Conservation (phyloP, 225 moss, liverwort and hornwort species). For the Marchantia paleacea region DNA sequence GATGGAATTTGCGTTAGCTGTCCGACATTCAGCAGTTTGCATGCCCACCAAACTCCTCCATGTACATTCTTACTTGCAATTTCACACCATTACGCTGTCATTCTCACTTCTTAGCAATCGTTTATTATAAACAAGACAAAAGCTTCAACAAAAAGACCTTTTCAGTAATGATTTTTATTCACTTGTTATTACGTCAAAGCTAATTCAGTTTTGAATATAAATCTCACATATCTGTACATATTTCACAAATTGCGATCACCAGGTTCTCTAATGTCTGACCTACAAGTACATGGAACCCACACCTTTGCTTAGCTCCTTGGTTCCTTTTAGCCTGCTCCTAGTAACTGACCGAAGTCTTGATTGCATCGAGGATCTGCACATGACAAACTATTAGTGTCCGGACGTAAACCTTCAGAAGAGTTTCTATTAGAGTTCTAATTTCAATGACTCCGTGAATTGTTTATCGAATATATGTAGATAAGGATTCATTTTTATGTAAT, state of each 20-base stretch:
- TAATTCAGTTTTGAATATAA: background rate
- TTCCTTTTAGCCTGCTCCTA: slow-evolving; percentile 19
- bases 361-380: slow-evolving; percentile 80
- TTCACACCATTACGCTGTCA: too few relatives aligned
- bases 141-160: background rate
- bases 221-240: background rate
- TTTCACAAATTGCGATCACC: background rate
- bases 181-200: too few relatives aligned
- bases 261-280: background rate
- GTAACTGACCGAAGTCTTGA: slow-evolving; percentile 60
- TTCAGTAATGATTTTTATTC: background rate
- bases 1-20: too few relatives aligned
- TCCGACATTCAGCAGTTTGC: too few relatives aligned
- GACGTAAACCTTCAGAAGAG: background rate
- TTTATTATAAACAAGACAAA: too few relatives aligned
- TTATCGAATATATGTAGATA: too few relatives aligned
- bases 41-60: too few relatives aligned
- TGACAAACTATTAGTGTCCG: background rate
- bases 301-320: background rate
- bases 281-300: background rate
- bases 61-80: too few relatives aligned
- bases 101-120: too few relatives aligned
- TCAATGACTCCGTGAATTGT: too few relatives aligned
- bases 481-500: too few relatives aligned
- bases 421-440: too few relatives aligned